A percentile compares a stretch with the other conserved stretches of the same genome.
Conservation (phyloP, 805 yeast species). For the Lachancea mirantina region DNA sequence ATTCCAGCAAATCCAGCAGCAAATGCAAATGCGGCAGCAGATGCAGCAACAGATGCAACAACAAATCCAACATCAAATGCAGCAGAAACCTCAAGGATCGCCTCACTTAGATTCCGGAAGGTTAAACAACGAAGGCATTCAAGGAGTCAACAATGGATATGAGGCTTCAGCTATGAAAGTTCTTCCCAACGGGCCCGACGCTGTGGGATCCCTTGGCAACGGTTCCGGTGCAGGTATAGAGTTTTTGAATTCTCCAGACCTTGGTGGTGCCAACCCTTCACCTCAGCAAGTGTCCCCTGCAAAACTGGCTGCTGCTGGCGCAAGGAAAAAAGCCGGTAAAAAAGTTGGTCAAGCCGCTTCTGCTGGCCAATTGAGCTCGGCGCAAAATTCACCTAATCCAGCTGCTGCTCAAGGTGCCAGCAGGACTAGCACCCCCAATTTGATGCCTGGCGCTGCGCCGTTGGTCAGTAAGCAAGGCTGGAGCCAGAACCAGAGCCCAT, state of each 20-base stretch:
- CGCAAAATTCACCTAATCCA: conserved; percentile 12
- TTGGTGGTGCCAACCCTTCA: conserved; percentile 10
- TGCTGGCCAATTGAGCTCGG: conserved; percentile 12
- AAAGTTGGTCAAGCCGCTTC: conserved; percentile 12
- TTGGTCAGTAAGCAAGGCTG: conserved; percentile 6
- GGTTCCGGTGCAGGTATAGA: conserved; percentile 11
- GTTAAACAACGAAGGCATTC: conserved; percentile 6
- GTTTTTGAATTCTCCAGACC: conserved; percentile 18
- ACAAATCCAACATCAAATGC: conserved; percentile 31
- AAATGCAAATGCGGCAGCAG: conserved; percentile 25
- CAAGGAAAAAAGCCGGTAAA: conserved; percentile 8
- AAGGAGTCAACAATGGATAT: too few relatives aligned
- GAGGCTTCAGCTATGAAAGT: neutral
- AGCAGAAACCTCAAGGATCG: conserved; percentile 13
- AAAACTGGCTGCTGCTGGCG: conserved; percentile 7
- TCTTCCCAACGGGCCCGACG: conserved; percentile 10
- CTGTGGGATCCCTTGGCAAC: conserved; percentile 6
- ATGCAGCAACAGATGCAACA: conserved; percentile 20
- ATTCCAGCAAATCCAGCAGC: conserved; percentile 24
- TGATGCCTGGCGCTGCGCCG: conserved; percentile 6
- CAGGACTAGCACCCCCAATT: conserved; percentile 18
- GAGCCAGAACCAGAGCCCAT: conserved; percentile 8
- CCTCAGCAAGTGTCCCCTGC: conserved; percentile 14
- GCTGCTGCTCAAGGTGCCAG: conserved; percentile 8
- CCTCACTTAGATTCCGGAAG: conserved; percentile 7